A percentile compares a stretch with the other conserved stretches of the same genome.
Conservation (phyloP, 1,139 yeast genomes). For the Kodamaea fungicola region DNA sequence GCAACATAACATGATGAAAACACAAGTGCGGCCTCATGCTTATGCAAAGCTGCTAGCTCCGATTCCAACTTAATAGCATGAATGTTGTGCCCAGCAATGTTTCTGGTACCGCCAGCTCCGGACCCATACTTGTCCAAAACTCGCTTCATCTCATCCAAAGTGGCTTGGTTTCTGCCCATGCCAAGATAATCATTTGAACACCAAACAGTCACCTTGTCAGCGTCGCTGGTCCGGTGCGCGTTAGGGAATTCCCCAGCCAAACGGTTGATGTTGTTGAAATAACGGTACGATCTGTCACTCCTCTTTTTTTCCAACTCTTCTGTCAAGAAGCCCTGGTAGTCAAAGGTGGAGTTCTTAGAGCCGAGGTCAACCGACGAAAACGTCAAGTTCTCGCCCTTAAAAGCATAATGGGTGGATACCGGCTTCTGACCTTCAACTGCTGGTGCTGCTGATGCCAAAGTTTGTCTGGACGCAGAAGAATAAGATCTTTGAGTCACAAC, state of each 20-base stretch:
- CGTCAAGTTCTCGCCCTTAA: constrained; percentile 27
- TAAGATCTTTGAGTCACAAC: constrained; percentile 39
- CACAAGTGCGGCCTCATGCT: constrained; percentile 92
- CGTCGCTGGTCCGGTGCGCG: constrained; percentile 76
- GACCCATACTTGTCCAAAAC: constrained; percentile 90
- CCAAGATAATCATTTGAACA: constrained; percentile 97
- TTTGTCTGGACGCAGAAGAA: constrained; percentile 56
- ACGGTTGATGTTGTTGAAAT: constrained; percentile 94
- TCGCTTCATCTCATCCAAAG: constrained; percentile 70
- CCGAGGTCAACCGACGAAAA: constrained; percentile 28
- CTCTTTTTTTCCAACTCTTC: constrained; percentile 70
- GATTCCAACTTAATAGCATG: constrained; percentile 85
- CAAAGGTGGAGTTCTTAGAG: constrained; percentile 50
- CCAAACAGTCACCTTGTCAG: constrained; percentile 94
- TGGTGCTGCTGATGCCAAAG: constrained; percentile 44
- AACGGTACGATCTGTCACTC: constrained; percentile 87
- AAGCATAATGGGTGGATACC: constrained; percentile 27
- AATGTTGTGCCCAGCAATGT: constrained; percentile 94
- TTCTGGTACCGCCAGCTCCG: constrained; percentile 99
- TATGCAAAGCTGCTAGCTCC: constrained; percentile 85
- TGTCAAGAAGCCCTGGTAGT: constrained; percentile 62
- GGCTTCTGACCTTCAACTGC: constrained; percentile 7
- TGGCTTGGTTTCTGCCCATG: constrained; percentile 78
- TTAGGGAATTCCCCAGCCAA: constrained; percentile 89
- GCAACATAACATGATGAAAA: constrained; percentile 96